Base-by-base conservation (phyloP, 345 rosid species). In the Ailanthus altissimus region DNA sequence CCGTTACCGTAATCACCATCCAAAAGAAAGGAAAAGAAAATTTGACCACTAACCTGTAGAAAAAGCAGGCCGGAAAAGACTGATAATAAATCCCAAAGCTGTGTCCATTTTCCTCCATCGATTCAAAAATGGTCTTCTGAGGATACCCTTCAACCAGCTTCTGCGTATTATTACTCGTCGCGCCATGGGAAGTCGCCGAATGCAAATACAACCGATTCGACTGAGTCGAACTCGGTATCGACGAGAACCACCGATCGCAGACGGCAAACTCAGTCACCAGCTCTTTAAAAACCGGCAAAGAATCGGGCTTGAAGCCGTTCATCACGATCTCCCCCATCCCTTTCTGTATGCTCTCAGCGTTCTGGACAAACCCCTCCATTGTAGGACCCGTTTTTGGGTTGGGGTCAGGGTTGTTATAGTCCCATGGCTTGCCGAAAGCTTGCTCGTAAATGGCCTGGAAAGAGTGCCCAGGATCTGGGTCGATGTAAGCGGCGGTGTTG, bases 401-500 rank as follows among this genome's bases (percentile, higher is more conserved):
- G 54, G 86, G 85, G 26, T 77, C 85, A 81, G 78, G 87, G 76
- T 71, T 74, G 77, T 38, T 57, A 5, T 32, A 57, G 65, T 82
- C 81, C 98, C 98, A 94, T n/a, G 84, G 82, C 69, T 86, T 83
- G 5, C 98, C 97, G 23, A 89, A 94, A 0, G 92, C 90, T 74
- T 94, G 98, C 85, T 94, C 98, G 85, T 90, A 94, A 57, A 94
- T 89, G 75, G 90, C 98, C 45, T 91, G 91, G 80, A 92, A 83
- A 40, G 96, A 89, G 86, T 94, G 98, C 73, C 87, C 96, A 0
- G 98, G 98, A 77, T 94, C 96, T 0, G 92, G 93, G 65, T 92
- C 97, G 38, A 94, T 85, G 83, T 89, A 88, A 13, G 84, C 85
- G 15, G 98, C 84, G 6, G 83, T 78, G 65, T 89, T 86, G 0